Evolutionary conservation across 805 yeast species (phyloP).

Genomic region (Candida multigemmis): DNA sequence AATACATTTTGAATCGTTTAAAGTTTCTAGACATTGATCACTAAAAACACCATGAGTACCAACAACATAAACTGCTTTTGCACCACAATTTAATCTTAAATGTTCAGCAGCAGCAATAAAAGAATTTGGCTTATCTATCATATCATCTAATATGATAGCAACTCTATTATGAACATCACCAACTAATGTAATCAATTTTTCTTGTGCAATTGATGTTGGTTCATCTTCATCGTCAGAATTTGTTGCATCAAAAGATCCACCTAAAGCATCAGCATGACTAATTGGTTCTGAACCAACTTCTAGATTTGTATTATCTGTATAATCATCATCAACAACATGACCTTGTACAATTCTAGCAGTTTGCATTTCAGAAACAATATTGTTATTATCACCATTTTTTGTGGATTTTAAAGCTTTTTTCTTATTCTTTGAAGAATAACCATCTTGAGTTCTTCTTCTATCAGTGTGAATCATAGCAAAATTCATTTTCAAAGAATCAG

Average conservation of each 20-base stretch:
- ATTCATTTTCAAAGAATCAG: constrained; percentile 92
- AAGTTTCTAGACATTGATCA: constrained; percentile 73
- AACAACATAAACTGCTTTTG: constrained; percentile 77
- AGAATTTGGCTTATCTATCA: constrained; percentile 92
- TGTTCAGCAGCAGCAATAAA: constrained; percentile 98
- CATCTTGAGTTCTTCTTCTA: constrained; percentile 80
- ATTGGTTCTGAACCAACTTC: constrained; percentile 7
- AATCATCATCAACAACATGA: constrained; percentile 89
- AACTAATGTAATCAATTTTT: constrained; percentile 88
- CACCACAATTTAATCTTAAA: constrained; percentile 92
- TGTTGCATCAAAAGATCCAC: constrained; percentile 69
- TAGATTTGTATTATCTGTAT: constrained; percentile 10
- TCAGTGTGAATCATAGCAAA: constrained; percentile 99
- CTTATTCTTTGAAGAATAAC: constrained; percentile 27
- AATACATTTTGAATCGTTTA: constrained; percentile 71
- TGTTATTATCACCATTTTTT: constrained; percentile 45
- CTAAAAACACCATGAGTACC: constrained; percentile 96
- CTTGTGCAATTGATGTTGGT: constrained; percentile 50
- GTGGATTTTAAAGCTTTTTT: constrained; percentile 33
- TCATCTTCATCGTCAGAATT: constrained; percentile 84
- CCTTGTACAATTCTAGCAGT: constrained; percentile 96
- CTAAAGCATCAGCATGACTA: constrained; percentile 49
- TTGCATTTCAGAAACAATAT: constrained; percentile 73
- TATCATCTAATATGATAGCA: constrained; percentile 91
- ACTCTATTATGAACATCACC: constrained; percentile 91